Percentiles rank a stretch among this genome's conserved stretches.
phyloP scores from a whole-genome alignment of 2,329 filamentous ascomycete species.

The Claviceps cyperi region DNA sequence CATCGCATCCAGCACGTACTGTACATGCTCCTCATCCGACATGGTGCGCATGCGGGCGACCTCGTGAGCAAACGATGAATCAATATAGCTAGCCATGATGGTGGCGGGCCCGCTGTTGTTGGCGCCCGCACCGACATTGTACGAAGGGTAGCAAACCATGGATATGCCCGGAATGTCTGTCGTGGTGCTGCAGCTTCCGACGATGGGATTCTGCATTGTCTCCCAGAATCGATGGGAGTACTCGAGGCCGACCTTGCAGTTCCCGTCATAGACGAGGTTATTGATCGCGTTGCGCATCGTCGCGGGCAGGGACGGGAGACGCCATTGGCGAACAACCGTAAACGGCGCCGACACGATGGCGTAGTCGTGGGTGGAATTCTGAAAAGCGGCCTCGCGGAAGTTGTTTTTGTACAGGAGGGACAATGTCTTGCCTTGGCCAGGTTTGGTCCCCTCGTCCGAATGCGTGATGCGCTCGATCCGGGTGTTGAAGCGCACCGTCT shows the following conservation, averaged over 20 bases:
- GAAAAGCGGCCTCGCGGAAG: conserved; percentile 22
- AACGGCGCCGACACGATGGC: conserved; percentile 52
- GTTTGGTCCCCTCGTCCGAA: conserved; percentile 5
- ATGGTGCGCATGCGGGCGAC: conserved; percentile 25
- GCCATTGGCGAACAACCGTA: conserved; percentile 47
- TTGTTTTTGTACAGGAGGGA: conserved; percentile 39
- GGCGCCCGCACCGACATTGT: conserved; percentile 38
- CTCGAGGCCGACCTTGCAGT: conserved; percentile 50
- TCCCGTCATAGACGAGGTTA: conserved; percentile 27
- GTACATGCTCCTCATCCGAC: conserved; percentile 45
- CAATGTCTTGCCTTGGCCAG: conserved; percentile 38
- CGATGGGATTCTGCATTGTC: conserved; percentile 36
- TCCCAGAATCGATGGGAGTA: conserved; percentile 52
- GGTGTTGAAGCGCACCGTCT: conserved; percentile 34
- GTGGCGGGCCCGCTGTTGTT: conserved; percentile 36
- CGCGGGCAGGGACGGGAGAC: conserved; percentile 33
- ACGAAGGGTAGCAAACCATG: conserved; percentile 51
- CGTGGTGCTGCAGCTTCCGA: conserved; percentile 44
- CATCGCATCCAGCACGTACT: conserved; percentile 50
- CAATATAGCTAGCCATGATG: conserved; percentile 45
- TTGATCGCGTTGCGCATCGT: conserved; percentile 30
- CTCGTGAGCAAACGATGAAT: conserved; percentile 23
- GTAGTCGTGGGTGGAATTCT: conserved; percentile 47
- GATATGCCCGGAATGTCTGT: conserved; percentile 48
- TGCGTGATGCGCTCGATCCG: conserved; percentile 37